These are phyloP conservation scores for Pisolithus albus DNA, from an alignment of 768 basidiomycete species.

Conservation along the genomic window DNA sequence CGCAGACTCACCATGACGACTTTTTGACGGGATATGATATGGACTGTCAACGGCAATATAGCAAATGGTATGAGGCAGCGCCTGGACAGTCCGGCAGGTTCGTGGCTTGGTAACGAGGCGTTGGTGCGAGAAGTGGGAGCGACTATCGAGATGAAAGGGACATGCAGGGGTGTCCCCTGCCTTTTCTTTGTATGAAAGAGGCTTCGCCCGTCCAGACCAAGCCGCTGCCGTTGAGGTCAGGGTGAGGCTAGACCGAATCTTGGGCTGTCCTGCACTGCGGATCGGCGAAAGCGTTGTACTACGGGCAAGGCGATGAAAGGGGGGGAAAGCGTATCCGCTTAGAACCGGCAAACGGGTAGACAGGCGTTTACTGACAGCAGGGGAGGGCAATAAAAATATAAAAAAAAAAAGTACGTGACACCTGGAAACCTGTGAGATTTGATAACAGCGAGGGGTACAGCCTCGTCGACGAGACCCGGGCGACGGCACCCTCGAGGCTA, in stretches of 20 bases:
- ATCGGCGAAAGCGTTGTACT: conserved; percentile 8
- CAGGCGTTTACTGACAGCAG: too few relatives aligned
- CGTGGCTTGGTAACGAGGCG: conserved; percentile 6
- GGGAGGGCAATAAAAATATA: too few relatives aligned
- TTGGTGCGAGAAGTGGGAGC: conserved; percentile 7
- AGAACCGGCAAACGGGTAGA: too few relatives aligned
- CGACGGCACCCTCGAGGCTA: background rate
- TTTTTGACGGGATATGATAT: conserved; percentile 10
- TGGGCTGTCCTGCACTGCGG: conserved; percentile 8
- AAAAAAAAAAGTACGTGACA: too few relatives aligned
- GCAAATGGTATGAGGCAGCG: background rate
- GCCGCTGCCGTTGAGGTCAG: conserved; percentile 15
- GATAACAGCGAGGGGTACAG: background rate
- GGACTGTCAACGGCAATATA: conserved; percentile 4
- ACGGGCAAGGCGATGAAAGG: conserved; percentile 9
- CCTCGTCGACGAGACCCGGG: background rate
- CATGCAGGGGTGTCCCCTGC: conserved; percentile 5
- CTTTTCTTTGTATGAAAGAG: conserved; percentile 14
- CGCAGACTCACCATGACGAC: conserved; percentile 26
- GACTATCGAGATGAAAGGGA: too few relatives aligned
- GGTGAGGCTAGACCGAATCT: conserved; percentile 15
- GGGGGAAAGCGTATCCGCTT: too few relatives aligned
- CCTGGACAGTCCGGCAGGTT: background rate
- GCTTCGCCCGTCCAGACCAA: conserved; percentile 4
- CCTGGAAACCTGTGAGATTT: background rate